Base-by-base conservation (phyloP, 768 basidiomycete species). In the Amanita muscaria region DNA sequence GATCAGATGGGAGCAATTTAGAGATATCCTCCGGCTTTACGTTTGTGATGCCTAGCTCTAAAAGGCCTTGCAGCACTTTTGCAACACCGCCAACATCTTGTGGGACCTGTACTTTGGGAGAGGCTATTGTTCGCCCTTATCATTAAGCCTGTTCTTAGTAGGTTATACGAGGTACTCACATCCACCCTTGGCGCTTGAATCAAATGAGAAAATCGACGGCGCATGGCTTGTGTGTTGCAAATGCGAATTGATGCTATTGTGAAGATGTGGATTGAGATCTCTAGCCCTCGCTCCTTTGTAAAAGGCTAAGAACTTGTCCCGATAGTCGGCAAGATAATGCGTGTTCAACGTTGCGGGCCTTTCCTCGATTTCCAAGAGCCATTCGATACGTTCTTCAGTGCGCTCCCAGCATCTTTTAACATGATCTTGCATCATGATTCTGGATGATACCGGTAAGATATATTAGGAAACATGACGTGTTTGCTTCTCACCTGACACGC, bases 321-420 rank as follows among this genome's bases (percentile, higher is more conserved):
- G 68, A 48, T 65, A 66, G 50, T 74, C 65, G 0, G 61, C 23
- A 12, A 72, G 70, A 30, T 76, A 74, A 21, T 72, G 67, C 0
- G 62, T 68, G 41, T 78, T 79, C 7, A 73, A 56, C 0, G 78
- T 74, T 2, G 64, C 64, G 0, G 77, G 76, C 0, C 58, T 58
- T 23, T 50, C 39, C 50, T 79, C 76, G 9, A 77, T 50, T 2
- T 57, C 57, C 12, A 75, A 52, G 1, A 76, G 57, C 72, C 72
- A 76, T 0, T 61, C 45, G 8, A 80, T 63, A 15, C 22, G 24
- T 18, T 42, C 40, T 19, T 42, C 30, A 5, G 25, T 24, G 11
- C 27, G 22, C 10, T 42, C 40, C 16, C 8, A 16, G 16, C 40
- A 42, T 11, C n/a, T 32, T 15, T 29, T 25, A 5, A 42, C 11